Base-by-base conservation (phyloP, 768 basidiomycete species). In the Pleurotus tuber-regium region DNA sequence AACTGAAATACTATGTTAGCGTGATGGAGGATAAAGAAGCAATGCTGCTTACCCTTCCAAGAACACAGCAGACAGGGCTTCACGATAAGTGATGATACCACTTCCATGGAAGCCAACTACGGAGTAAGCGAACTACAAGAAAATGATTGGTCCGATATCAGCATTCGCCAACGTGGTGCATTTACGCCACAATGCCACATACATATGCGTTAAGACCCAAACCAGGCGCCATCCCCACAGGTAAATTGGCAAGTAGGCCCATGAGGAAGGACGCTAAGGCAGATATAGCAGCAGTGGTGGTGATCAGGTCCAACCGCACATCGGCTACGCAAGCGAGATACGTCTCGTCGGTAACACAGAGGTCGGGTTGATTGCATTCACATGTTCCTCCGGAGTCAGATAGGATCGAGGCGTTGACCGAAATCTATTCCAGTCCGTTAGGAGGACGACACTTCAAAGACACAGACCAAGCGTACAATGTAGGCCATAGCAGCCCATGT, bases 401-500 rank as follows among this genome's bases (percentile, higher is more conserved):
- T 28, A 94, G 63, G 57, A 94, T 90, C 12, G 84, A 73, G 4
- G 91, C 88, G 61, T 94, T 94, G 61, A 94, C 91, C 21, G 89
- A 87, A 55, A 91, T 89, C 86, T 89, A 54, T n/a, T 35, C 43
- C 23, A 28, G 18, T 26, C 24, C 11, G 44, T 55, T 43, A 56
- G 9, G 43, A 31, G 53, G 47, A 55, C 40, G 50, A 50, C 31
- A 9, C 0, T 18, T 19, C n/a, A 24, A 5, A 14, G 28, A 14
- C 4, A 39, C 12, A 16, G n/a, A 41, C 30, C 8, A 16, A 28
- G 61, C 82, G 59, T 52, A 87, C 87, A 54, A 91, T 90, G 69
- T 92, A 91, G 16, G 89, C 85, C 89, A 90, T 92, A 26, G 87
- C 83, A 4, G 86, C 87, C 87, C 87, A 90, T 70, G 88, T 90